Evolutionary conservation across 2,329 filamentous ascomycete genomes (phyloP), one percentile per base, ranked within the genome.

Genomic region (Hypomyces perniciosus): DNA sequence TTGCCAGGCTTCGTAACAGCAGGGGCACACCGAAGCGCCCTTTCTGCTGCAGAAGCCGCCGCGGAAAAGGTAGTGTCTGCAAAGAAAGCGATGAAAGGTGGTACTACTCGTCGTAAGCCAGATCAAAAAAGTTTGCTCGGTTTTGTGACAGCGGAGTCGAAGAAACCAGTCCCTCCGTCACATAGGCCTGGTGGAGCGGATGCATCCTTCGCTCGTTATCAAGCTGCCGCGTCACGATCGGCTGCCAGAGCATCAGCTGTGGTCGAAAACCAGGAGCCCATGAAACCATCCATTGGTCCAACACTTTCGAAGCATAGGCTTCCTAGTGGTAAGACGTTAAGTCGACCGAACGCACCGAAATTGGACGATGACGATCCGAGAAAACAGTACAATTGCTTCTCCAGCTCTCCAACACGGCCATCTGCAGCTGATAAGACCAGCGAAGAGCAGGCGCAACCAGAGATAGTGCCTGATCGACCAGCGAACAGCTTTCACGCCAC

Each of bases 1-100:
- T 67, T 79, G 7, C 70, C 77, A 0, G 82, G 80, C 0, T 88
- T 88, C 56, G 80, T 79, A n/a, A 80, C 79, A 8, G 81, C 83
- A 2, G 75, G 76, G 8, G 70, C 76, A 20, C 81, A 84, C 57
- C 76, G 75, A 47, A 66, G 69, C 2, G 67, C 63, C 7, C 62
- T 75, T 28, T 54, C 61, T 20, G 61, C 58, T 9, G 56, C 51
- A 10, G 55, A 60, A 4, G 45, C 51, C 38, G 52, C 53, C 27
- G 54, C 56, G 34, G 49, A 57, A 8, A 61, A 58, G 34, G 29
- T 44, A n/a, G 48, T 53, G 7, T 27, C 47, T n/a, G 59, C 57
- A 44, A 60, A 60, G 44, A 20, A 20, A 20, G 27, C 38, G 1
- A 35, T 48, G 26, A 42, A 44, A 8, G 35, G 37, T 29, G 58